Evolutionary conservation across 2,329 filamentous ascomycete species (phyloP).

Genomic region (Xylaria sp.): DNA sequence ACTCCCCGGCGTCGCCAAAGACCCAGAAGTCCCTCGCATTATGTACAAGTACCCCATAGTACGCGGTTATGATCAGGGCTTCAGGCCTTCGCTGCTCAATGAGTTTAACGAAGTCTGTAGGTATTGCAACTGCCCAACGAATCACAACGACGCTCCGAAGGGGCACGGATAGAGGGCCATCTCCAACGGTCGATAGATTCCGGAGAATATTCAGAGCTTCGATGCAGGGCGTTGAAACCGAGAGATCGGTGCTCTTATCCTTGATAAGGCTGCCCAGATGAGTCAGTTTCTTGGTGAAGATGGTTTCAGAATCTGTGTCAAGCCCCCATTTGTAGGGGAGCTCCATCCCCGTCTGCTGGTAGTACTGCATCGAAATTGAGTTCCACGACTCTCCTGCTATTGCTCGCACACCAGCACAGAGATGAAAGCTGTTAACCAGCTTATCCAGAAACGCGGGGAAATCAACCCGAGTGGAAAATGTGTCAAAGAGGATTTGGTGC

Average conservation of each 20-base stretch:
- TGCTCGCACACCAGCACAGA: conserved; percentile 36
- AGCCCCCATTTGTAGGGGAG: background rate
- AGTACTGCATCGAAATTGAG: conserved; percentile 20
- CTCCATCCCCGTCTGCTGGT: conserved; percentile 14
- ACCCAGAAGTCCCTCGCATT: conserved; percentile 49
- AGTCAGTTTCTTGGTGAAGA: conserved; percentile 5
- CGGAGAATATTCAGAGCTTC: conserved; percentile 14
- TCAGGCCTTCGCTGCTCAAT: conserved; percentile 52
- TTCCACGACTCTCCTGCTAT: conserved; percentile 30
- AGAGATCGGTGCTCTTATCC: background rate
- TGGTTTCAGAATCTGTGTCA: background rate
- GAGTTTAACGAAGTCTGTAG: conserved; percentile 47
- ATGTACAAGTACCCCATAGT: conserved; percentile 56
- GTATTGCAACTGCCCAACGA: conserved; percentile 37
- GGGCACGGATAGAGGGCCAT: background rate
- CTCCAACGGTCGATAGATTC: background rate
- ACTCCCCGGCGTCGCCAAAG: conserved; percentile 42
- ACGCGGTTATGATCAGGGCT: conserved; percentile 55
- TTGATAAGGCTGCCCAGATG: conserved; percentile 3
- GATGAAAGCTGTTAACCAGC: conserved; percentile 31
- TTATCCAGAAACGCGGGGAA: conserved; percentile 32
- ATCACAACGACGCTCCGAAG: conserved; percentile 16
- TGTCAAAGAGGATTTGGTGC: conserved; percentile 42
- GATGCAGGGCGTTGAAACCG: conserved; percentile 11
- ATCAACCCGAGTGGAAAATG: conserved; percentile 20